A percentile compares a stretch with the other conserved stretches of the same genome.
phyloP scores from a whole-genome alignment of 2,329 filamentous ascomycete species.

The Monilinia vaccinii-corymbosi region DNA sequence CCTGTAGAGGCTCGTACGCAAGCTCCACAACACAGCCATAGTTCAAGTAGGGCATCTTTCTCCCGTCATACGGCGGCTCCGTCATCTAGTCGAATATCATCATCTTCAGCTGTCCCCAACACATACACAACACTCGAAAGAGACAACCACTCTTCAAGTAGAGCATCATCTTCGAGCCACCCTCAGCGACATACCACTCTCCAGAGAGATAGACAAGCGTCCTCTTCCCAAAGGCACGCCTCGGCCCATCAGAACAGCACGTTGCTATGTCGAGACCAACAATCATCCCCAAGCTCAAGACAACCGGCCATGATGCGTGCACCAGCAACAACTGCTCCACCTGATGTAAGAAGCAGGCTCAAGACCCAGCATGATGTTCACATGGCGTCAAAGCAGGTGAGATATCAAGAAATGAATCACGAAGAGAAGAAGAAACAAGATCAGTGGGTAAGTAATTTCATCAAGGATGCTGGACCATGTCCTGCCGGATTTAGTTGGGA shows the following conservation, averaged over 20 bases:
- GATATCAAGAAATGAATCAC: constrained; percentile 7
- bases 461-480: constrained; percentile 11
- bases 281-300: not conserved
- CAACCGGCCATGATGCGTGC: not conserved
- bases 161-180: not conserved
- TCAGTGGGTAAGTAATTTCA: constrained; percentile 12
- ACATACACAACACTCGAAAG: not conserved
- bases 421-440: constrained; percentile 17
- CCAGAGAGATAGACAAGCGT: not conserved
- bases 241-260: not conserved
- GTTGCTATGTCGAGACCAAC: not conserved
- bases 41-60: not conserved
- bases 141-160: not conserved
- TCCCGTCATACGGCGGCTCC: not conserved
- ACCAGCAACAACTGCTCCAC: constrained; percentile 2
- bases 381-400: constrained; percentile 17
- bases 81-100: not conserved
- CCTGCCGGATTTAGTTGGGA: constrained; percentile 12
- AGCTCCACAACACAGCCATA: not conserved
- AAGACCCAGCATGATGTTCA: constrained; percentile 5
- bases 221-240: not conserved
- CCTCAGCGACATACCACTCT: not conserved
- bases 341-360: not conserved
- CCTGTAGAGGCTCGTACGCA: not conserved
- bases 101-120: not conserved